Conservation (phyloP, 352 stramenopile species). For the Phytophthora pistaciae region DNA sequence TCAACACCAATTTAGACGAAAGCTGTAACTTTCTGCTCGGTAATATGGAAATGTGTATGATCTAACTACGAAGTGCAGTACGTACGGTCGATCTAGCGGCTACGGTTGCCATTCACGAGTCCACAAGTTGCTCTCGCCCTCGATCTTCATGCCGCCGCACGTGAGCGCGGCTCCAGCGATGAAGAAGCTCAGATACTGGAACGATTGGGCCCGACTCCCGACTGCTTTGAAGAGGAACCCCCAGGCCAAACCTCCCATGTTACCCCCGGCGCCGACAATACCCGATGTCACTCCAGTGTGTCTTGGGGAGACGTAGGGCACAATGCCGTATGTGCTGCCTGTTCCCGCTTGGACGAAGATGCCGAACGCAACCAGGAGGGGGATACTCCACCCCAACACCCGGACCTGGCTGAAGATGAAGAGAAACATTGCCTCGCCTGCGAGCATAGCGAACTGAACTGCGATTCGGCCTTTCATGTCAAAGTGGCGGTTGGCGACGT, state of each 20-base stretch:
- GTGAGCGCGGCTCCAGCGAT: constrained; percentile 26
- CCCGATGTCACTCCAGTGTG: constrained; percentile 55
- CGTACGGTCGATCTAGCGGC: too few relatives aligned
- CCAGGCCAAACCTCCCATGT: constrained; percentile 55
- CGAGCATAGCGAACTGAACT: constrained; percentile 80
- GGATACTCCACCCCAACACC: constrained; percentile 62
- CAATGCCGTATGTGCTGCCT: constrained; percentile 65
- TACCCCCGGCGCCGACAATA: constrained; percentile 64
- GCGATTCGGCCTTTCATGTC: constrained; percentile 47
- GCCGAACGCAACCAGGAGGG: constrained; percentile 87
- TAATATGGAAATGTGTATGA: too few relatives aligned
- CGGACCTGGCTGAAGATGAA: constrained; percentile 80
- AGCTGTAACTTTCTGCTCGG: too few relatives aligned
- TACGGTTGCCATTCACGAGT: not conserved
- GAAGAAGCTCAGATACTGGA: constrained; percentile 54
- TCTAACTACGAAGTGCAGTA: too few relatives aligned
- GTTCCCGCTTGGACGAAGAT: constrained; percentile 74
- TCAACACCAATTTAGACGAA: not conserved
- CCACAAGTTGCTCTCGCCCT: constrained; percentile 12
- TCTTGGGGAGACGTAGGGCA: constrained; percentile 52
- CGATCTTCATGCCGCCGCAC: not conserved
- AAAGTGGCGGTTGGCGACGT: constrained; percentile 73
- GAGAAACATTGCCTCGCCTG: constrained; percentile 74
- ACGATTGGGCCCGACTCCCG: constrained; percentile 35
- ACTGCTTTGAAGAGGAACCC: constrained; percentile 61